Percentiles rank a stretch among this genome's conserved stretches.
phyloP scores from a whole-genome alignment of 2,329 filamentous ascomycete genomes.

The Zelopaecilomyces penicillatus region DNA sequence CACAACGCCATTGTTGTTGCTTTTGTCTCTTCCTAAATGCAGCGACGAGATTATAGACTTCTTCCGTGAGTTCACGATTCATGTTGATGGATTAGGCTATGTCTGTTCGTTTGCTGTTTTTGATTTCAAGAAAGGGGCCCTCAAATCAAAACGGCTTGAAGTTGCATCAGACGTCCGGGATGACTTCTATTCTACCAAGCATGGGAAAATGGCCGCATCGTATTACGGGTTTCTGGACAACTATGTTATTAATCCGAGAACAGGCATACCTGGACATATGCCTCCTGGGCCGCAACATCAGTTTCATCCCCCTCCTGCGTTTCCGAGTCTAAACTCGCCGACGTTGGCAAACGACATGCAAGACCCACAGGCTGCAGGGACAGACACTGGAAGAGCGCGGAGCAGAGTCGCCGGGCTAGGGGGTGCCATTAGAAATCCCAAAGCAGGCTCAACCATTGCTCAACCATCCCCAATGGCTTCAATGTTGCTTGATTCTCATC shows the following conservation, averaged over 20 bases:
- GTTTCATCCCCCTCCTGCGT: constrained; percentile 68
- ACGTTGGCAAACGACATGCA: constrained; percentile 49
- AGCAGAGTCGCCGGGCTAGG: constrained; percentile 29
- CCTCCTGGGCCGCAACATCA: constrained; percentile 43
- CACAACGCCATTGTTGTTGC: constrained; percentile 81
- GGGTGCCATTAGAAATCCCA: constrained; percentile 14
- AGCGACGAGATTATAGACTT: constrained; percentile 94
- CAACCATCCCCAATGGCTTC: constrained; percentile 61
- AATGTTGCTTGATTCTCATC: constrained; percentile 65
- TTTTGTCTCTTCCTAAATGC: constrained; percentile 77
- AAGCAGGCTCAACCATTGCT: constrained; percentile 32
- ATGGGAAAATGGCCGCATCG: constrained; percentile 97
- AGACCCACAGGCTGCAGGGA: constrained; percentile 35
- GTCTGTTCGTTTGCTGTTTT: constrained; percentile 98
- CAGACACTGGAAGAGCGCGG: constrained; percentile 35
- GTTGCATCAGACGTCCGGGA: constrained; percentile 61
- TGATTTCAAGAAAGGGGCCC: constrained; percentile 79
- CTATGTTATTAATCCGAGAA: constrained; percentile 69
- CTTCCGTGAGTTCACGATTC: constrained; percentile 94
- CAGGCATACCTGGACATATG: constrained; percentile 53
- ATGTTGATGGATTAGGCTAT: constrained; percentile 91
- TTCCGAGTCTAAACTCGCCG: constrained; percentile 62
- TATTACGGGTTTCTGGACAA: constrained; percentile 94
- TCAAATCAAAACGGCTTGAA: constrained; percentile 30
- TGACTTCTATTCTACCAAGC: constrained; percentile 90